phyloP scores from a whole-genome alignment of 768 basidiomycete species.

The Pisolithus microcarpus region DNA sequence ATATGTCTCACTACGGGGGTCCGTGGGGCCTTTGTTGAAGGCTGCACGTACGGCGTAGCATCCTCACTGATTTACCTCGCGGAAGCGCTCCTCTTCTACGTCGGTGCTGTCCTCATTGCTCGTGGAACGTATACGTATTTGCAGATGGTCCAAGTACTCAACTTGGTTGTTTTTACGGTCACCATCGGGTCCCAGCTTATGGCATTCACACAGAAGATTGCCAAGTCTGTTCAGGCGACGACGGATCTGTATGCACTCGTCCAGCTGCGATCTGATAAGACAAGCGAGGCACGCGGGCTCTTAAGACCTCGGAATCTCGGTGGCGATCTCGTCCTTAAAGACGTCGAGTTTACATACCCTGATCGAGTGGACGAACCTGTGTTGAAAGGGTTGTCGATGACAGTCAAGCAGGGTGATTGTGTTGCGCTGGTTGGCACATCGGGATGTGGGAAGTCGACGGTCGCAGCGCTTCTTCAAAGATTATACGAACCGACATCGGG shows the following conservation, averaged over 20 bases:
- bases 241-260: slow-evolving; percentile 69
- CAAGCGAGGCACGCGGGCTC: slow-evolving; percentile 67
- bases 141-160: slow-evolving; percentile 84
- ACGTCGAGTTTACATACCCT: slow-evolving; percentile 84
- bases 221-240: slow-evolving; percentile 83
- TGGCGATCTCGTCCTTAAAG: slow-evolving; percentile 61
- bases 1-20: slow-evolving; percentile 61
- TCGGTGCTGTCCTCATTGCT: slow-evolving; percentile 80
- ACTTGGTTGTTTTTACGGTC: slow-evolving; percentile 88
- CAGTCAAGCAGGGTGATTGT: slow-evolving; percentile 68
- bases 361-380: slow-evolving; percentile 66
- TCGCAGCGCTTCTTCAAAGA: slow-evolving; percentile 79
- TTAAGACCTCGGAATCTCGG: slow-evolving; percentile 51
- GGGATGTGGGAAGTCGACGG: slow-evolving; percentile 90
- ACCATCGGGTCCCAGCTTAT: slow-evolving; percentile 87
- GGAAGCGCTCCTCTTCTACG: slow-evolving; percentile 87
- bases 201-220: slow-evolving; percentile 80
- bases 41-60: slow-evolving; percentile 74
- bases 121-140: slow-evolving; percentile 78
- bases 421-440: slow-evolving; percentile 93
- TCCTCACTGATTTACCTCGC: slow-evolving; percentile 82
- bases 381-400: slow-evolving; percentile 59
- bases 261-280: slow-evolving; percentile 43
- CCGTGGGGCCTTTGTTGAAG: slow-evolving; percentile 80
- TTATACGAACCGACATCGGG: slow-evolving; percentile 78